Percentiles rank a stretch among this genome's conserved stretches.
Conservation (phyloP, 768 basidiomycete genomes). For the Hygrocybe coccinea region DNA sequence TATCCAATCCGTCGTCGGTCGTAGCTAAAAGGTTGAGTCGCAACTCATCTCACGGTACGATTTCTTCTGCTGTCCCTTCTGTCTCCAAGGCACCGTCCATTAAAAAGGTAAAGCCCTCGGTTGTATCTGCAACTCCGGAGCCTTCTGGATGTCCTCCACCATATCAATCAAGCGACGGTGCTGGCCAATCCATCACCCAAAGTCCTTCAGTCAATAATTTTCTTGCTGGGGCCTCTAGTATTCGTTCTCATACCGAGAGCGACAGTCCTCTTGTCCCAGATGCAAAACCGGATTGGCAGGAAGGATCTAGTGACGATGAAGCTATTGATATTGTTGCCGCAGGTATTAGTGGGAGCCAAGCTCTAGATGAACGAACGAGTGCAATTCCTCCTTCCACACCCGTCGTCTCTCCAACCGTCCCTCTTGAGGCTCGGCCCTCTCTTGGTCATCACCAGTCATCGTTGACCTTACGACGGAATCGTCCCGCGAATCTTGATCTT, state of each 20-base stretch:
- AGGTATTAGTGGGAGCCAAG: conserved; percentile 74
- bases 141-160: conserved; percentile 64
- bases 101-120: conserved; percentile 26
- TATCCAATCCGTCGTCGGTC: conserved; percentile 44
- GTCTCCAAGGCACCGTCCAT: conserved; percentile 19
- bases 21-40: conserved; percentile 31
- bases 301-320: conserved; percentile 75
- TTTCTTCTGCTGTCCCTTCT: conserved; percentile 25
- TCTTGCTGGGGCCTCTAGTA: conserved; percentile 42
- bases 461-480: conserved; percentile 41
- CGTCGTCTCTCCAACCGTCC: not conserved
- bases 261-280: conserved; percentile 35
- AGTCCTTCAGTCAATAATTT: conserved; percentile 58
- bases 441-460: conserved; percentile 12
- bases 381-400: conserved; percentile 35
- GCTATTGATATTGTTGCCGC: conserved; percentile 80
- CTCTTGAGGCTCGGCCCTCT: conserved; percentile 6
- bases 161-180: conserved; percentile 46
- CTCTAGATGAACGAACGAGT: conserved; percentile 80
- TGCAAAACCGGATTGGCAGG: conserved; percentile 63
- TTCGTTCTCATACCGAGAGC: conserved; percentile 32
- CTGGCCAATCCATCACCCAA: conserved; percentile 43
- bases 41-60: conserved; percentile 36
- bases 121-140: conserved; percentile 23
- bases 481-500: conserved; percentile 69